A percentile compares a stretch with the other conserved stretches of the same genome.
Evolutionary conservation across 2,329 filamentous ascomycete species (phyloP).

Genomic region (Coniochaeta hoffmannii): DNA sequence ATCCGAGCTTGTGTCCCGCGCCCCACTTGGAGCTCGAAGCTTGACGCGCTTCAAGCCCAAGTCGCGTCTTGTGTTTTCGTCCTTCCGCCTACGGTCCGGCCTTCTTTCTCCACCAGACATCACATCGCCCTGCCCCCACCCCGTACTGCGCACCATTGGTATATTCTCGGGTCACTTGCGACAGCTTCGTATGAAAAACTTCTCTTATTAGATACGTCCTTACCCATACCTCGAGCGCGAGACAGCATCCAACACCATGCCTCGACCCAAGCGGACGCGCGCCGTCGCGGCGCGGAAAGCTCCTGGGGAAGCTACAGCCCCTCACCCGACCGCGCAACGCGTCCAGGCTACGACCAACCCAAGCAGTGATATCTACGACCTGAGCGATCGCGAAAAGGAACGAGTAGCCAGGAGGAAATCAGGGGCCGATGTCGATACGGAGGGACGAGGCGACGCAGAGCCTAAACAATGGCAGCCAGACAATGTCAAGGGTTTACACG

Average conservation of each 20-base stretch:
- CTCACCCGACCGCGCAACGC: conserved; percentile 4
- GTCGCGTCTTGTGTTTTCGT: conserved; percentile 4
- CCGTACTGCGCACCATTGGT: neutral
- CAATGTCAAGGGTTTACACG: conserved; percentile 22
- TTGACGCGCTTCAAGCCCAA: neutral
- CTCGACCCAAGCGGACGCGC: conserved; percentile 24
- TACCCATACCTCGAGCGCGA: neutral
- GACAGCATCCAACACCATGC: conserved; percentile 13
- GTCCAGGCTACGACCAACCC: conserved; percentile 6
- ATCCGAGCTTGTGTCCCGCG: neutral
- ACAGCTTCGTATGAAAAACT: neutral
- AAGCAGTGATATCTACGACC: conserved; percentile 25
- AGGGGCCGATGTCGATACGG: neutral
- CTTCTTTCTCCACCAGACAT: neutral
- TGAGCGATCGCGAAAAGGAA: conserved; percentile 26
- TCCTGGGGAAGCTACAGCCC: conserved; percentile 1
- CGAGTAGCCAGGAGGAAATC: conserved; percentile 13
- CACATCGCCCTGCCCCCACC: neutral
- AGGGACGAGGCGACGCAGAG: neutral
- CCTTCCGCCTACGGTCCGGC: neutral
- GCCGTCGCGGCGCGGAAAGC: conserved; percentile 14
- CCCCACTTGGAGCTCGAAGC: neutral
- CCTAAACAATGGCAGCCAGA: neutral
- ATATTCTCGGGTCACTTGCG: neutral
- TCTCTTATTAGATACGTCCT: neutral